phyloP scores from a whole-genome alignment of 2,329 filamentous ascomycete genomes.

The Fusarium sp. region DNA sequence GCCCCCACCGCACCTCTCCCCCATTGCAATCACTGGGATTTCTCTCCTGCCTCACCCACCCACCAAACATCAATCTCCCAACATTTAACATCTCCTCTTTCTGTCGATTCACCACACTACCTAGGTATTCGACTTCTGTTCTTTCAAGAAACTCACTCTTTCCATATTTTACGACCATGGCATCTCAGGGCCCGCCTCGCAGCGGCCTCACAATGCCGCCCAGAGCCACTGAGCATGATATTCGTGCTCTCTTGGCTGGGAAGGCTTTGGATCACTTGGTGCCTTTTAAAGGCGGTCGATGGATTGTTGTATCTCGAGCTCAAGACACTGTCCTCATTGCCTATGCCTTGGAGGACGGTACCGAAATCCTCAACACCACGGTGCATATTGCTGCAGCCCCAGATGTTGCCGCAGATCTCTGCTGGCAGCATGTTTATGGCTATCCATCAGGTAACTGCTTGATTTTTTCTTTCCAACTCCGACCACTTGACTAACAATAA shows the following conservation, averaged over 20 bases:
- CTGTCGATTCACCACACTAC: too few species aligned
- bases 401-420: neutral
- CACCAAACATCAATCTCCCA: conserved; percentile 2
- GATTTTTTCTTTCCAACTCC: neutral
- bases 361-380: conserved; percentile 1
- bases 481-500: neutral
- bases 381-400: conserved; percentile 6
- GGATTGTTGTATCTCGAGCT: conserved; percentile 11
- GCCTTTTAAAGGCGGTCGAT: conserved; percentile 22
- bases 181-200: too few species aligned
- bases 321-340: conserved; percentile 3
- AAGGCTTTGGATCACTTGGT: conserved; percentile 21
- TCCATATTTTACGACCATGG: neutral
- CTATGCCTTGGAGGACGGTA: conserved; percentile 4
- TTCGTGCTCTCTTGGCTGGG: conserved; percentile 8
- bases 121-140: neutral
- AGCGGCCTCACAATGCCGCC: neutral
- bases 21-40: neutral
- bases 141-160: conserved; percentile 1
- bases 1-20: neutral
- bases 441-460: conserved; percentile 8
- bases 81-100: neutral
- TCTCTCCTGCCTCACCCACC: neutral
- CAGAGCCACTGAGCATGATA: conserved; percentile 7
- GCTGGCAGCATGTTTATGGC: conserved; percentile 16